Percentiles rank a stretch among this genome's conserved stretches.
phyloP scores from a whole-genome alignment of 2,329 filamentous ascomycete genomes.

The Arthrobotrys sphaeroides region DNA sequence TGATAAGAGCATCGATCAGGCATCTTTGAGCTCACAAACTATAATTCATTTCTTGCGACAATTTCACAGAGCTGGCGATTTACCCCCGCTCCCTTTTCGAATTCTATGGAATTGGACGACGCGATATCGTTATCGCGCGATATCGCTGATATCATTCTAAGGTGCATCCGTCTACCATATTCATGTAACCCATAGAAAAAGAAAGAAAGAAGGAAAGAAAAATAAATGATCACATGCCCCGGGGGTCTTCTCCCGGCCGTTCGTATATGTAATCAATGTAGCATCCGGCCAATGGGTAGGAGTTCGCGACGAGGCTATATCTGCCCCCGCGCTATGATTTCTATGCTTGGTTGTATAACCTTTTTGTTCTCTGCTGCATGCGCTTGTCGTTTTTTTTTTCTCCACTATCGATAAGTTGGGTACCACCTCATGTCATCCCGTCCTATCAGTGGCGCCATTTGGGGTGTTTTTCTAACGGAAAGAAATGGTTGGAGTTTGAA shows the following conservation, averaged over 20 bases:
- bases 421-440: constrained; percentile 10
- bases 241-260: too few relatives aligned
- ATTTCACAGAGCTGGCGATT: not conserved
- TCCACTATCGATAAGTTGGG: not conserved
- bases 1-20: not conserved
- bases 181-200: not conserved
- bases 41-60: too few relatives aligned
- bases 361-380: not conserved
- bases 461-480: not conserved
- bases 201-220: too few relatives aligned
- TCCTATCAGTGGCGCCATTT: constrained; percentile 12
- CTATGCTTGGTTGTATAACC: not conserved
- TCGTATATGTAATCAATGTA: constrained; percentile 6
- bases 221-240: constrained; percentile 7
- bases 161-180: not conserved
- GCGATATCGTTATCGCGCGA: too few relatives aligned
- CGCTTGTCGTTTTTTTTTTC: not conserved
- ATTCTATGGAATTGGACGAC: too few relatives aligned
- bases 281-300: not conserved
- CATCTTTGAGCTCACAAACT: not conserved
- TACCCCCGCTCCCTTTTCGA: too few relatives aligned
- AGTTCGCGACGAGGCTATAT: not conserved
- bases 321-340: constrained; percentile 2
- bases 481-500: too few relatives aligned
- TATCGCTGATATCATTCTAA: constrained; percentile 9